A percentile compares a stretch with the other conserved stretches of the same genome.
These are phyloP conservation scores for Kappamyces sp. DNA, from an alignment of 192 early-diverging fungal genomes.

Conservation along the genomic window DNA sequence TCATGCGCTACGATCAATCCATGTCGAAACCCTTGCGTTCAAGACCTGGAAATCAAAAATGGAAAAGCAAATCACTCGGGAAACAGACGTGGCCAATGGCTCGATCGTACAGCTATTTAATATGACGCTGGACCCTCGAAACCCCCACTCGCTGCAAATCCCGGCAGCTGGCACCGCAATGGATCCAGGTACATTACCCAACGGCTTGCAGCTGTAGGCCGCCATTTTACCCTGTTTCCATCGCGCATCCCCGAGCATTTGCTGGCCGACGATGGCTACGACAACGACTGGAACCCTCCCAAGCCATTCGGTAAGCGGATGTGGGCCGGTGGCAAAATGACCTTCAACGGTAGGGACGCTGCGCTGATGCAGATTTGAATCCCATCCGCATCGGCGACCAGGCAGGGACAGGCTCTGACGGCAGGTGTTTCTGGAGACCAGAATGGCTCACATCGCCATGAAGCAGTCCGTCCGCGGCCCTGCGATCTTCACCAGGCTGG, in stretches of 20 bases:
- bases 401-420: constrained; percentile 38
- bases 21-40: too few relatives aligned
- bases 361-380: too few relatives aligned
- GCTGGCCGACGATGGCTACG: constrained; percentile 78
- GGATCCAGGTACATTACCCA: too few relatives aligned
- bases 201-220: too few relatives aligned
- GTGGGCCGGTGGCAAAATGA: constrained; percentile 79
- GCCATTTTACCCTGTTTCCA: constrained; percentile 74
- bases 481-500: constrained; percentile 64
- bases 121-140: too few relatives aligned
- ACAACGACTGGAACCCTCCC: constrained; percentile 69
- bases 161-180: too few relatives aligned
- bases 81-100: too few relatives aligned
- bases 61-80: too few relatives aligned
- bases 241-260: constrained; percentile 57
- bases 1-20: too few relatives aligned
- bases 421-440: constrained; percentile 48
- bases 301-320: constrained; percentile 63
- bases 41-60: too few relatives aligned
- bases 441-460: constrained; percentile 43
- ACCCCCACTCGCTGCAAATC: too few relatives aligned
- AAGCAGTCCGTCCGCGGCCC: constrained; percentile 44
- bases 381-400: constrained; percentile 52
- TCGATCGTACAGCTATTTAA: too few relatives aligned
- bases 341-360: constrained; percentile 38